These are phyloP conservation scores for Ascodesmis nigricans DNA, from an alignment of 495 filamentous ascomycete species.

Conservation along the genomic window DNA sequence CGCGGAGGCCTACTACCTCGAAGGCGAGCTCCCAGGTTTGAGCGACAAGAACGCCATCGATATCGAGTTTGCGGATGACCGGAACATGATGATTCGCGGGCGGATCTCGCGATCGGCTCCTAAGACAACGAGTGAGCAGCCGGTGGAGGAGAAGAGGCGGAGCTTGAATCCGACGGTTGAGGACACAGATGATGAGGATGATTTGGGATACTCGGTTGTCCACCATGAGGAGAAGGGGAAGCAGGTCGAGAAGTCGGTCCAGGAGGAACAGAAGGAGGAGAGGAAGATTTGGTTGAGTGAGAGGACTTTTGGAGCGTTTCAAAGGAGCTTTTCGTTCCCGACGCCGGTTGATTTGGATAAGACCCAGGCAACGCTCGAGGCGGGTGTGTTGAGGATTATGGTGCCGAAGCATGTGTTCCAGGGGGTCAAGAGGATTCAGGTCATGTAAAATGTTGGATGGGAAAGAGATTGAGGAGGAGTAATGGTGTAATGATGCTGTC, in stretches of 20 bases:
- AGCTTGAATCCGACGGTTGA: conserved; percentile 23
- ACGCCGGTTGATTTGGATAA: neutral
- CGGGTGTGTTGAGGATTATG: too few relatives aligned
- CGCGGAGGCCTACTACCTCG: conserved; percentile 46
- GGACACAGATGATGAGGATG: conserved; percentile 21
- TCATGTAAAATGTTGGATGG: too few relatives aligned
- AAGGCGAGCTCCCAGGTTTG: conserved; percentile 74
- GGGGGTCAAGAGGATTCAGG: too few relatives aligned
- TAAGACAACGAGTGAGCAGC: neutral
- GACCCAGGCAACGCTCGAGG: neutral
- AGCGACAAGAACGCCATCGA: conserved; percentile 42
- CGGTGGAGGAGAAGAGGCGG: conserved; percentile 1
- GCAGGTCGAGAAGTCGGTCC: conserved; percentile 11
- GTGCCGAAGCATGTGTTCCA: too few relatives aligned
- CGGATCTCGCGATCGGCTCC: conserved; percentile 32
- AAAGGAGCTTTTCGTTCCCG: conserved; percentile 1
- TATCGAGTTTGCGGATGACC: conserved; percentile 65
- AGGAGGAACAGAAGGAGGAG: conserved; percentile 22
- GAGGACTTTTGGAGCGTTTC: neutral
- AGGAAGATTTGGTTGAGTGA: conserved; percentile 10
- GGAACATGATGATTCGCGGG: conserved; percentile 56
- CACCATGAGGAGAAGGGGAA: conserved; percentile 24
- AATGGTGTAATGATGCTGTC: too few relatives aligned
- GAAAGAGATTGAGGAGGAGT: too few relatives aligned
- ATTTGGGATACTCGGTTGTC: conserved; percentile 22